A percentile compares a stretch with the other conserved stretches of the same genome.
Conservation (phyloP, 495 filamentous ascomycete species). For the Penicillium riverlandense region DNA sequence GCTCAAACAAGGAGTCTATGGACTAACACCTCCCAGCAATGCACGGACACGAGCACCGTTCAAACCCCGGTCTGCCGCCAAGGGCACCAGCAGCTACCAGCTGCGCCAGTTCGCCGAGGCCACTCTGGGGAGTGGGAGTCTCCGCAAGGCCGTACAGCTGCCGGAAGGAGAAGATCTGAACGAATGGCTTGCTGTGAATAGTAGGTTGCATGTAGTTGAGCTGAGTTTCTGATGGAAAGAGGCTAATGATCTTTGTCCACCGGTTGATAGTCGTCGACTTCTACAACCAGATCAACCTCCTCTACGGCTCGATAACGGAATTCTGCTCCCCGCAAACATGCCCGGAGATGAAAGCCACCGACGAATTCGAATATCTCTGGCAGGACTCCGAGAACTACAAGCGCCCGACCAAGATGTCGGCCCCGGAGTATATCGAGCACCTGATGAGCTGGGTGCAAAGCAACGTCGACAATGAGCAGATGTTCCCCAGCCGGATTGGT, state of each 20-base stretch:
- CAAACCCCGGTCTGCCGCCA: conserved; percentile 78
- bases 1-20: conserved; percentile 27
- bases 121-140: conserved; percentile 86
- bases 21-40: conserved; percentile 61
- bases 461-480: conserved; percentile 90
- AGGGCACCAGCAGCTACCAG: conserved; percentile 91
- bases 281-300: conserved; percentile 98
- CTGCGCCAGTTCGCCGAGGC: conserved; percentile 96
- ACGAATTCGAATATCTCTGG: conserved; percentile 99
- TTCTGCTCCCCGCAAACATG: conserved; percentile 96
- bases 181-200: conserved; percentile 96
- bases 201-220: conserved; percentile 32
- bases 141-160: conserved; percentile 92
- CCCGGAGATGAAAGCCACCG: conserved; percentile 98
- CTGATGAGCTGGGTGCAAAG: conserved; percentile 93
- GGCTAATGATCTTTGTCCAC: neutral
- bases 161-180: conserved; percentile 96
- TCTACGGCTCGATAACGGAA: conserved; percentile 97
- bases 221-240: neutral
- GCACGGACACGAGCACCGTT: conserved; percentile 84
- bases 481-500: conserved; percentile 91
- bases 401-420: conserved; percentile 94
- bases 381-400: conserved; percentile 91
- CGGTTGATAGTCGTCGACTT: conserved; percentile 80
- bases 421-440: conserved; percentile 94